Evolutionary conservation across 164 flowering plant species (phyloP).

Genomic region (Annona squamosa): DNA sequence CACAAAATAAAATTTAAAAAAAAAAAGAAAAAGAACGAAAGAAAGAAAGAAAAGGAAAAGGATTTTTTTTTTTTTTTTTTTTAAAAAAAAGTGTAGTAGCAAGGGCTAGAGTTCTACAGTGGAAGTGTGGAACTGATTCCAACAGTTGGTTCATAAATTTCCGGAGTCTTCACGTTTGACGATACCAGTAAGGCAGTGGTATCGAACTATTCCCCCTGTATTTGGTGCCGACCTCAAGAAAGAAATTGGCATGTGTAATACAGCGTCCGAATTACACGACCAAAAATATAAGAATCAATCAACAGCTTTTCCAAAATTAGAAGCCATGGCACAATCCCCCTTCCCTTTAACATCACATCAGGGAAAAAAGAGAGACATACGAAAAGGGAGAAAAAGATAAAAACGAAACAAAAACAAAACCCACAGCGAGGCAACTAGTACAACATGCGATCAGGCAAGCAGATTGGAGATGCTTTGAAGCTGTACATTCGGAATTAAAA

Average conservation of each 20-base stretch:
- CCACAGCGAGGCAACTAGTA: conserved; percentile 14
- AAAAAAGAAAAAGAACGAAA: too few relatives aligned
- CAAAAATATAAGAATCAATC: not conserved
- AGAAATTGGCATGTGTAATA: not conserved
- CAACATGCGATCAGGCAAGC: conserved; percentile 15
- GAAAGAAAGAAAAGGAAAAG: too few relatives aligned
- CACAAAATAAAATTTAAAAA: too few relatives aligned
- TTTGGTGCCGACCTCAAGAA: conserved; percentile 1
- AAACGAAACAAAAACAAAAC: conserved; percentile 6
- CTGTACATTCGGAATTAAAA: conserved; percentile 48
- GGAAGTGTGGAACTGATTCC: too few relatives aligned
- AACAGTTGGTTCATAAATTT: too few relatives aligned
- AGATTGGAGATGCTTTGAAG: conserved; percentile 10
- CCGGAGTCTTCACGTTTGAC: too few relatives aligned
- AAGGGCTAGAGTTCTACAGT: too few relatives aligned
- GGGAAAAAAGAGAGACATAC: not conserved
- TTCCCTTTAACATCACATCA: not conserved
- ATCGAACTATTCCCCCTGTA: not conserved
- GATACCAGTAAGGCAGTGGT: not conserved
- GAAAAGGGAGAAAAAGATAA: too few relatives aligned
- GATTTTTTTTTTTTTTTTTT: too few relatives aligned
- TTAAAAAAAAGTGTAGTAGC: too few relatives aligned
- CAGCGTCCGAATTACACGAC: not conserved
- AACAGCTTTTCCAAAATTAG: conserved; percentile 24
- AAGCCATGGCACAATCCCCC: conserved; percentile 15